Evolutionary conservation across 768 basidiomycete genomes (phyloP), one percentile per base, ranked within the genome.

Genomic region (Favolaschia claudopus): DNA sequence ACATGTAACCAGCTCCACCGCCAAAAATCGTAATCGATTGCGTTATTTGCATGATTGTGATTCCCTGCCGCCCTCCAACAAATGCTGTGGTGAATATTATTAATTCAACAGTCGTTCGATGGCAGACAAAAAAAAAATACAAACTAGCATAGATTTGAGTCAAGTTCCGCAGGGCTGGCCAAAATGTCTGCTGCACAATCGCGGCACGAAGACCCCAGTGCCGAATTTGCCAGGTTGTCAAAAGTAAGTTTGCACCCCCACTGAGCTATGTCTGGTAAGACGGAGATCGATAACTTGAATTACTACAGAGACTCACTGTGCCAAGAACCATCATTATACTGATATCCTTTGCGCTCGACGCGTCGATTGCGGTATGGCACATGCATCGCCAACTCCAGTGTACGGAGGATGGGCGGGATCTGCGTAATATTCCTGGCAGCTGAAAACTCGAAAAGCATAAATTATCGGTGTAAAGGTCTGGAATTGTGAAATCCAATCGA

Each of bases 101-200:
- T n/a, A n/a, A n/a, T n/a, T n/a, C n/a, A n/a, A n/a, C n/a, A n/a
- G n/a, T n/a, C n/a, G n/a, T n/a, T n/a, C n/a, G 8, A 43, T 8
- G 22, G 19, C 38, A 7, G 8, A 8, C 4, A 44, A 13, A 32
- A 24, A 45, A 9, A n/a, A 19, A 2, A 27, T 12, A 50, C 62
- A 29, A 33, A 60, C 62, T 64, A 2, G 62, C 62, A 20, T 64
- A 64, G 8, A 60, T 64, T 44, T 64, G 62, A 3, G 53, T 55
- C 7, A 64, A 29, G 29, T 64, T 64, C 6, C 62, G 29, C 6
- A 64, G 13, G 9, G 62, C 62, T 9, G 62, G 62, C 62, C 62
- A 64, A 39, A 59, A 60, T 2, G 62, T 64, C 54, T 64, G 62
- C 28, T 64, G 38, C 3, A 64, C 44, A 10, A 64, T 55, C 5